A percentile compares a stretch with the other conserved stretches of the same genome.
These are phyloP conservation scores for Colletotrichum lini DNA, from an alignment of 2,329 filamentous ascomycete species.

Conservation along the genomic window DNA sequence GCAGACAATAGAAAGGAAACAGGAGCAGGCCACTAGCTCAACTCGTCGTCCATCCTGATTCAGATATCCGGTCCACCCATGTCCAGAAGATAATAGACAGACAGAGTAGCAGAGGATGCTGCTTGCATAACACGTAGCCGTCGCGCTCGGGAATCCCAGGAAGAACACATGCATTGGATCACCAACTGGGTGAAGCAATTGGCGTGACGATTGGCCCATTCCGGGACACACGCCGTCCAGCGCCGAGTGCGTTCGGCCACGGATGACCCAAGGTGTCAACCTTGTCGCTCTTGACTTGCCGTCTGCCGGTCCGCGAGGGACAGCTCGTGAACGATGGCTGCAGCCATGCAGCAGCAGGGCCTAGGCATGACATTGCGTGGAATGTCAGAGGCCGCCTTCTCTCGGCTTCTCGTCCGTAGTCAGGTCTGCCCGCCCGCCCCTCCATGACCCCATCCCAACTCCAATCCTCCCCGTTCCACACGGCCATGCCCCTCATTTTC, in stretches of 20 bases:
- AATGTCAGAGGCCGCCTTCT: slow-evolving; percentile 5
- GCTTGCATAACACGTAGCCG: slow-evolving; percentile 11
- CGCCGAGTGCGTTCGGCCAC: slow-evolving; percentile 6
- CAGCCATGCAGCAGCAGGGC: slow-evolving; percentile 23
- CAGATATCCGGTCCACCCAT: slow-evolving; percentile 1
- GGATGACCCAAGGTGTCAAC: slow-evolving; percentile 11
- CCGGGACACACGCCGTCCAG: slow-evolving; percentile 6
- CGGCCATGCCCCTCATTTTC: slow-evolving; percentile 37
- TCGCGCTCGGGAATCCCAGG: slow-evolving; percentile 28
- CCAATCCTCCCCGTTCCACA: slow-evolving; percentile 21
- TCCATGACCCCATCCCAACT: slow-evolving; percentile 36
- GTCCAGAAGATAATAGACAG: neutral
- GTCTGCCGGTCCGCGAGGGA: slow-evolving; percentile 20
- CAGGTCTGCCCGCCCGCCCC: slow-evolving; percentile 15
- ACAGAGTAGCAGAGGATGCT: neutral
- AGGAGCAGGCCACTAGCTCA: slow-evolving; percentile 9
- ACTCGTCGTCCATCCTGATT: neutral
- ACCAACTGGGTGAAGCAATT: slow-evolving; percentile 20
- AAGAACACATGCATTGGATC: slow-evolving; percentile 15
- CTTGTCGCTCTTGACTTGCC: slow-evolving; percentile 13
- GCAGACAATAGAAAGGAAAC: neutral
- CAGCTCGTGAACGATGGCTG: neutral
- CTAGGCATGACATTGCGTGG: slow-evolving; percentile 1
- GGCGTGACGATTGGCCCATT: slow-evolving; percentile 24
- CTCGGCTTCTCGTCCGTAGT: slow-evolving; percentile 3